These are phyloP conservation scores for Colletotrichum spinosum DNA, from an alignment of 2,329 filamentous ascomycete genomes.

Conservation along the genomic window DNA sequence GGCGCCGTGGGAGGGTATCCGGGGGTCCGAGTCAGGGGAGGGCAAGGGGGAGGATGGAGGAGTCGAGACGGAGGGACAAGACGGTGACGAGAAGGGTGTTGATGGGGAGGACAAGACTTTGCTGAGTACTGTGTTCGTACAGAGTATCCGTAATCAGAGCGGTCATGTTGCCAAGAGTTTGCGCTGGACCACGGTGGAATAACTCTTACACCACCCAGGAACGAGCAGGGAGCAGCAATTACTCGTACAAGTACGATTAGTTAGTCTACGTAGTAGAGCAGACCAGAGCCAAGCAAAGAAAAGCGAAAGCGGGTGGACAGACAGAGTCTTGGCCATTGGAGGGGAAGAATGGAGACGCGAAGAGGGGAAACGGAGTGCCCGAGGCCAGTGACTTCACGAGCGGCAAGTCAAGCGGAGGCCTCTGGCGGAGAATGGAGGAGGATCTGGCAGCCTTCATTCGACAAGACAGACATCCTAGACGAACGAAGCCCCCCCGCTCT, in stretches of 20 bases:
- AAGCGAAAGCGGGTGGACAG: neutral
- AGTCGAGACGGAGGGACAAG: slow-evolving; percentile 26
- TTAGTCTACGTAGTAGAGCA: too few relatives aligned
- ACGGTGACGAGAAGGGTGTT: slow-evolving; percentile 14
- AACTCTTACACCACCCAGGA: neutral
- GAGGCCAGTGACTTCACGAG: slow-evolving; percentile 25
- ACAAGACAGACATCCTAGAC: neutral
- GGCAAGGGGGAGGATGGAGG: slow-evolving; percentile 11
- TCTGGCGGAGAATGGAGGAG: slow-evolving; percentile 35
- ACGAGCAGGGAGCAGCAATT: neutral
- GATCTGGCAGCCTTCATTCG: slow-evolving; percentile 25
- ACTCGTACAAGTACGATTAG: too few relatives aligned
- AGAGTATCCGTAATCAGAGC: too few relatives aligned
- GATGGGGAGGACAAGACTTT: neutral
- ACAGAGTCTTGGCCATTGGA: slow-evolving; percentile 10
- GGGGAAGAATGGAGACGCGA: neutral
- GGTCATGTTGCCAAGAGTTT: neutral
- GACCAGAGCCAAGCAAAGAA: too few relatives aligned
- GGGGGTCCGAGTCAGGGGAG: slow-evolving; percentile 32
- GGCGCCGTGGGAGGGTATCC: slow-evolving; percentile 27
- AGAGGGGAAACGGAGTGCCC: slow-evolving; percentile 23
- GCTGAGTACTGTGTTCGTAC: neutral
- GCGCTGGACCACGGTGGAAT: neutral
- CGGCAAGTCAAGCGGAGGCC: slow-evolving; percentile 32
- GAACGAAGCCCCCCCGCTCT: slow-evolving; percentile 17